Conservation (phyloP, 148 eudicot species). For the Nepenthes gracilis region DNA sequence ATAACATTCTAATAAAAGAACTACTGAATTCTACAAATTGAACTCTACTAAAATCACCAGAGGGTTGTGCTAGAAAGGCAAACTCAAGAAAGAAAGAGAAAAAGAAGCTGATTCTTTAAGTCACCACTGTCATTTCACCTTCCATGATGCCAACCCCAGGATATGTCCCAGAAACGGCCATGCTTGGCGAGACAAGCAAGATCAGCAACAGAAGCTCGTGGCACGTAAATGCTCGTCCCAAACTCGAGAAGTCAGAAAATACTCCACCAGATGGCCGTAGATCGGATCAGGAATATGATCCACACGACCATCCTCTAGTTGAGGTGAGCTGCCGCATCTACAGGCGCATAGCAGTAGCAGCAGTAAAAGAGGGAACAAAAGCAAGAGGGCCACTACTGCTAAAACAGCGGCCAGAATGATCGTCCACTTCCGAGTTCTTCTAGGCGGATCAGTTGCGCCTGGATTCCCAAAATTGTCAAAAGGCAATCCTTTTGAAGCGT, state of each 20-base stretch:
- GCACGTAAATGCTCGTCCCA: background rate
- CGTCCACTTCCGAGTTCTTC: background rate
- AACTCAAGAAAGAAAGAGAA: no score
- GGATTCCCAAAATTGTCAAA: background rate
- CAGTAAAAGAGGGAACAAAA: background rate
- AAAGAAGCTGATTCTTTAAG: background rate
- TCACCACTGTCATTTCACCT: background rate
- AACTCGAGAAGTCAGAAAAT: background rate
- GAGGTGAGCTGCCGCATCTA: background rate
- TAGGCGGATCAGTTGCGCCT: slow-evolving; percentile 6
- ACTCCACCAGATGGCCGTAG: background rate
- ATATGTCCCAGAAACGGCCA: background rate
- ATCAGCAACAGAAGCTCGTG: background rate
- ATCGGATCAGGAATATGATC: background rate
- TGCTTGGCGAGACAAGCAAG: background rate
- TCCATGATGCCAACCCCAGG: background rate
- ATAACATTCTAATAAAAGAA: no score
- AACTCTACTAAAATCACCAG: no score
- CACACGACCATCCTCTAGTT: background rate
- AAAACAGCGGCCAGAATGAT: background rate
- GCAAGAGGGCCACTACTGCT: background rate
- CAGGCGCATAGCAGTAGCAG: background rate
- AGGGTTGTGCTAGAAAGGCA: no score
- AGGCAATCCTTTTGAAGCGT: background rate
- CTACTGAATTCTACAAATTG: no score